Conservation (phyloP, 768 basidiomycete species). For the Trichaptum fuscoviolaceum region DNA sequence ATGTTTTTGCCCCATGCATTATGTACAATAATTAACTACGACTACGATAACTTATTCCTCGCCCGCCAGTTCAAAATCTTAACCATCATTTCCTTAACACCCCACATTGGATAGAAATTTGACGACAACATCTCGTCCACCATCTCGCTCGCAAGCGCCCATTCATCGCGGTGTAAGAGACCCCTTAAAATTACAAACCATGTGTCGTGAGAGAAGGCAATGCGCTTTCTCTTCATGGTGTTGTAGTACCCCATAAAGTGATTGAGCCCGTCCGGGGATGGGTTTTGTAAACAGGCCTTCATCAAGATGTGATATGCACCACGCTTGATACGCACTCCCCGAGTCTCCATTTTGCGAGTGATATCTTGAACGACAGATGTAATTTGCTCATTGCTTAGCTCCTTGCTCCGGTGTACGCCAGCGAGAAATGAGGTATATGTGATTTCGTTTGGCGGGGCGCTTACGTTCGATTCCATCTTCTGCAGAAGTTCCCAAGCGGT, state of each 20-base stretch:
- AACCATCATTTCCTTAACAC: constrained; percentile 43
- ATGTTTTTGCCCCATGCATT: background rate
- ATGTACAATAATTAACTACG: background rate
- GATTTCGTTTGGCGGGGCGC: constrained; percentile 59
- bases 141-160: constrained; percentile 55
- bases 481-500: constrained; percentile 66
- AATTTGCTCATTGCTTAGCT: constrained; percentile 39
- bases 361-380: constrained; percentile 47
- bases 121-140: constrained; percentile 52
- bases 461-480: constrained; percentile 62
- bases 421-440: constrained; percentile 81
- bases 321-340: constrained; percentile 49
- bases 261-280: constrained; percentile 42
- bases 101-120: constrained; percentile 40
- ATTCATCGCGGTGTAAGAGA: constrained; percentile 50
- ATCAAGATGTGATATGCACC: constrained; percentile 78
- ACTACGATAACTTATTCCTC: constrained; percentile 18
- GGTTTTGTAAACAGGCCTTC: constrained; percentile 53
- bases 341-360: constrained; percentile 51
- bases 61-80: constrained; percentile 39
- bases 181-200: constrained; percentile 76
- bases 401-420: constrained; percentile 59
- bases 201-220: constrained; percentile 54
- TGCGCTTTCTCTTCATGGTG: constrained; percentile 48
- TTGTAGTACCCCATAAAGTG: constrained; percentile 54